phyloP scores from a whole-genome alignment of 352 stramenopile species.

The Globisporangium cylindrosporum region DNA sequence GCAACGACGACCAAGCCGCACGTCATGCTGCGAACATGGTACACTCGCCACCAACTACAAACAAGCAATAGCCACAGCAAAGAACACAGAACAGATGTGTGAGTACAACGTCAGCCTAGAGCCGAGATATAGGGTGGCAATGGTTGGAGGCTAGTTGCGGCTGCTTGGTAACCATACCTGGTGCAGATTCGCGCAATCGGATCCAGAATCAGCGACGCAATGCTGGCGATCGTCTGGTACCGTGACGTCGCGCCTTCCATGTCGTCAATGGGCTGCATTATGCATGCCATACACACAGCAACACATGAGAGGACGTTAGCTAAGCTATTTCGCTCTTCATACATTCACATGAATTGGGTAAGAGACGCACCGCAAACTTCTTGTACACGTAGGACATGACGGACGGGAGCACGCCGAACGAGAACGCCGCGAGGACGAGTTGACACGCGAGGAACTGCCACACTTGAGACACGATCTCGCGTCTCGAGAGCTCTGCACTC shows the following conservation, averaged over 20 bases:
- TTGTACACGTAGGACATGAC: constrained; percentile 76
- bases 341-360: neutral
- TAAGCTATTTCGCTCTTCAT: neutral
- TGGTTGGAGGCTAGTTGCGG: neutral
- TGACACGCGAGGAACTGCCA: constrained; percentile 56
- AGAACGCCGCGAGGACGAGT: constrained; percentile 53
- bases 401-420: constrained; percentile 61
- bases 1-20: constrained; percentile 32
- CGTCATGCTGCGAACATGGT: constrained; percentile 43
- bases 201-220: constrained; percentile 53
- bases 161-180: constrained; percentile 18
- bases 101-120: neutral
- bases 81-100: neutral
- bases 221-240: constrained; percentile 54
- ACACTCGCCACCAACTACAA: constrained; percentile 42
- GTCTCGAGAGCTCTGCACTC: constrained; percentile 17
- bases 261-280: constrained; percentile 29
- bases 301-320: neutral
- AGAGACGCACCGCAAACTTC: constrained; percentile 47
- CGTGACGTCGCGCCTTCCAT: constrained; percentile 36
- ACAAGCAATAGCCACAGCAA: neutral
- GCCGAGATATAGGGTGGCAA: neutral
- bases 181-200: constrained; percentile 42
- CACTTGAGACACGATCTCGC: constrained; percentile 32
- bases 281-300: constrained; percentile 1